phyloP scores from a whole-genome alignment of 1,284 basidiomycete genomes.

The Austroboletus niveus region DNA sequence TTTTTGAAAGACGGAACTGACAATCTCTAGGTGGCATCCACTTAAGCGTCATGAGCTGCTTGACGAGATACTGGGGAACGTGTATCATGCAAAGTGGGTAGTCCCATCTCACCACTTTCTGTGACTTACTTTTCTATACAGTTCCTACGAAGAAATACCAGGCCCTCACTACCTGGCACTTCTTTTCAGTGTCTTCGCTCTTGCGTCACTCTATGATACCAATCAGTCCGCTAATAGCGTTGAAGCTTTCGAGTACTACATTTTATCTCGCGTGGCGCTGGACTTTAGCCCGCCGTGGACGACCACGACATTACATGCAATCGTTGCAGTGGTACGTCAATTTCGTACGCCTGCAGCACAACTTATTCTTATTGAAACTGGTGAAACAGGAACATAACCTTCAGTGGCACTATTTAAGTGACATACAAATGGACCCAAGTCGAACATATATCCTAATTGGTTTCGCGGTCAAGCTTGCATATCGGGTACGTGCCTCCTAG shows the following conservation, averaged over 20 bases:
- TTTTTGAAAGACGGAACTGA: constrained; percentile 5
- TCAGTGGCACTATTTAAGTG: constrained; percentile 57
- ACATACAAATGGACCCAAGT: constrained; percentile 47
- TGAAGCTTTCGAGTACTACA: constrained; percentile 58
- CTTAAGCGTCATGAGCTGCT: constrained; percentile 44
- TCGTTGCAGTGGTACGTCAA: constrained; percentile 51
- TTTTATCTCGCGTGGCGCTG: constrained; percentile 52
- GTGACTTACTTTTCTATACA: constrained; percentile 13
- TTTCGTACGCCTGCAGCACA: neutral
- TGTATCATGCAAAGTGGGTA: constrained; percentile 47
- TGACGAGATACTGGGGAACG: constrained; percentile 45
- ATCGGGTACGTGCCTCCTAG: constrained; percentile 43
- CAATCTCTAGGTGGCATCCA: constrained; percentile 34
- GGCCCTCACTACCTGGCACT: constrained; percentile 49
- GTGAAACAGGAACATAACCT: constrained; percentile 51
- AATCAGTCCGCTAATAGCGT: constrained; percentile 40
- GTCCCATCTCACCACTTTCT: constrained; percentile 6
- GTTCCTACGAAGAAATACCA: constrained; percentile 34
- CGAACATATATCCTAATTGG: constrained; percentile 56
- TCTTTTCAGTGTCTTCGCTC: constrained; percentile 54
- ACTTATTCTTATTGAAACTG: neutral
- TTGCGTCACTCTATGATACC: constrained; percentile 51
- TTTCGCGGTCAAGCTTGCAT: constrained; percentile 53
- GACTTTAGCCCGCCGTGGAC: constrained; percentile 43
- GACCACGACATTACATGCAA: constrained; percentile 50